phyloP scores from a whole-genome alignment of 805 yeast genomes.

The Yarrowia phangngaensis region DNA sequence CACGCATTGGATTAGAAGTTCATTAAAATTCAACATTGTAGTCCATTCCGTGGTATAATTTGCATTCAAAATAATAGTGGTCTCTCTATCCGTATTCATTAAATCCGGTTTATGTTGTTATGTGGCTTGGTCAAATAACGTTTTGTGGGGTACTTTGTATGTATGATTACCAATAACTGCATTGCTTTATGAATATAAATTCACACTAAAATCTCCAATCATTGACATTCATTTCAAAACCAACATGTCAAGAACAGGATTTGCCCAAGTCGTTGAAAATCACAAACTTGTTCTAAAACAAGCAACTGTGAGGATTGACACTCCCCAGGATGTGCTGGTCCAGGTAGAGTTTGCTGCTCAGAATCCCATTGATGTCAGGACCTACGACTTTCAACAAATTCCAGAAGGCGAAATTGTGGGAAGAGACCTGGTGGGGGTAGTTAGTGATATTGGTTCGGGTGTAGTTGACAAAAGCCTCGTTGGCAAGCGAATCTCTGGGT shows the following conservation, averaged over 20 bases:
- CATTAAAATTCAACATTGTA: no score
- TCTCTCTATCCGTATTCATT: no score
- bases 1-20: no score
- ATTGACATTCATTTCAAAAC: no score
- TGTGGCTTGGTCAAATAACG: no score
- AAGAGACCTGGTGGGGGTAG: slow-evolving; percentile 12
- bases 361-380: slow-evolving; percentile 23
- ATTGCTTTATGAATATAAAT: no score
- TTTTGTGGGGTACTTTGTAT: no score
- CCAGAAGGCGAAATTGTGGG: slow-evolving; percentile 22
- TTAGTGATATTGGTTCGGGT: slow-evolving; percentile 10
- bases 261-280: slow-evolving; percentile 20
- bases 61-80: no score
- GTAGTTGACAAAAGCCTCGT: slow-evolving; percentile 10
- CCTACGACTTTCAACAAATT: slow-evolving; percentile 14
- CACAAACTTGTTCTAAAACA: slow-evolving; percentile 7
- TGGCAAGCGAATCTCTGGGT: slow-evolving; percentile 15
- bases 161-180: no score
- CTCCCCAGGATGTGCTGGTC: slow-evolving; percentile 10
- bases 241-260: slow-evolving; percentile 21
- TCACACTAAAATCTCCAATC: no score
- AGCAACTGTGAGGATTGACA: slow-evolving; percentile 13
- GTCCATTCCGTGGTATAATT: no score
- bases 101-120: no score
- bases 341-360: slow-evolving; percentile 25